A percentile compares a stretch with the other conserved stretches of the same genome.
Conservation (phyloP, 805 yeast genomes). For the Candida coquimbonensis region DNA sequence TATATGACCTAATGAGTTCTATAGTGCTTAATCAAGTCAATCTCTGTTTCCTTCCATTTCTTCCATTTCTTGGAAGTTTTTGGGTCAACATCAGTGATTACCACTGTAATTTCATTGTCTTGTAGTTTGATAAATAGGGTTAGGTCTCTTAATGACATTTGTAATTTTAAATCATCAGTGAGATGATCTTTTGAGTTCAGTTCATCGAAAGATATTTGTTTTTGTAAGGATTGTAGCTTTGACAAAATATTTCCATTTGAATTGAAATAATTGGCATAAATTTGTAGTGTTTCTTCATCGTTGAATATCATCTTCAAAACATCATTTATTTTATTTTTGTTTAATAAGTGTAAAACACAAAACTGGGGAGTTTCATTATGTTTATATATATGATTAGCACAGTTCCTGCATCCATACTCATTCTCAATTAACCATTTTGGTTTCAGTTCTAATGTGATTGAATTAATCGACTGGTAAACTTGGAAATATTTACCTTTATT, state of each 20-base stretch:
- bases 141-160: conserved; percentile 34
- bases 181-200: conserved; percentile 4
- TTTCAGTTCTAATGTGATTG: conserved; percentile 40
- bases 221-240: conserved; percentile 20
- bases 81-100: conserved; percentile 46
- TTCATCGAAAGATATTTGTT: not conserved
- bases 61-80: conserved; percentile 39
- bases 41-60: conserved; percentile 42
- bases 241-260: conserved; percentile 17
- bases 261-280: conserved; percentile 18
- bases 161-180: conserved; percentile 17
- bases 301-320: conserved; percentile 2
- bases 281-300: not conserved
- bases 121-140: conserved; percentile 27
- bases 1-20: not conserved
- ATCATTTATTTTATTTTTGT: not conserved
- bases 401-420: conserved; percentile 42
- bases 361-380: conserved; percentile 28
- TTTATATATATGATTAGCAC: conserved; percentile 40
- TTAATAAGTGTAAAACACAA: conserved; percentile 39
- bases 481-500: conserved; percentile 31
- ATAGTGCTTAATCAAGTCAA: conserved; percentile 22
- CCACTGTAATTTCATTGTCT: not conserved
- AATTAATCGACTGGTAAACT: conserved; percentile 17
- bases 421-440: conserved; percentile 51